Conservation (phyloP, 768 basidiomycete genomes). For the Leucocoprinus sp. region DNA sequence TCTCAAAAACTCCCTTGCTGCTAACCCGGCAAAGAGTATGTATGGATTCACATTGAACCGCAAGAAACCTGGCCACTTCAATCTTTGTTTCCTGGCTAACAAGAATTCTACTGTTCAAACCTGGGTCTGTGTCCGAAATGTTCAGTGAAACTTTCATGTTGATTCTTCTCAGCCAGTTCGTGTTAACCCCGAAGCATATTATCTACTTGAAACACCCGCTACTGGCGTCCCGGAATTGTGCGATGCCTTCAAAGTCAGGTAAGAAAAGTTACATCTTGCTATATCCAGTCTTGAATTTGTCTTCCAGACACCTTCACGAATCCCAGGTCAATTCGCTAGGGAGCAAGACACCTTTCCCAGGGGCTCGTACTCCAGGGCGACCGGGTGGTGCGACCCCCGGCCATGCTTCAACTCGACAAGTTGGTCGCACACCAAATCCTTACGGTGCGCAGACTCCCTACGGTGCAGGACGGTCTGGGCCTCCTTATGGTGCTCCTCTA, state of each 20-base stretch:
- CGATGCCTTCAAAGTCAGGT: conserved; percentile 94
- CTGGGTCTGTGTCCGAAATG: conserved; percentile 55
- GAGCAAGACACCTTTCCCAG: conserved; percentile 77
- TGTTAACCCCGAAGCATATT: conserved; percentile 82
- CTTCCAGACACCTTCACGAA: conserved; percentile 65
- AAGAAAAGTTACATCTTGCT: conserved; percentile 14
- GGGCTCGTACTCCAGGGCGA: conserved; percentile 68
- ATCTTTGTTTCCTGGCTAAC: conserved; percentile 87
- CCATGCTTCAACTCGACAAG: conserved; percentile 66
- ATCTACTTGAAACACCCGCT: conserved; percentile 83
- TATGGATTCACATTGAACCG: conserved; percentile 93
- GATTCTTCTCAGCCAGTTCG: conserved; percentile 60
- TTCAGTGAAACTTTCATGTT: conserved; percentile 1
- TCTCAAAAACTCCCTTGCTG: conserved; percentile 83
- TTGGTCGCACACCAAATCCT: conserved; percentile 73
- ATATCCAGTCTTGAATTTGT: not conserved
- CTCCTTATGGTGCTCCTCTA: conserved; percentile 20
- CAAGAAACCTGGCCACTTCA: conserved; percentile 88
- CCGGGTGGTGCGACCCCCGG: conserved; percentile 78
- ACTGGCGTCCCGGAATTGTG: conserved; percentile 90
- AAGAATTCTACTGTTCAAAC: conserved; percentile 84
- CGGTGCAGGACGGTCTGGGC: conserved; percentile 16
- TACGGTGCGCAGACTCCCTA: conserved; percentile 46
- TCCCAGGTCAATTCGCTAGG: conserved; percentile 52
- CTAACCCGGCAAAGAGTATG: conserved; percentile 90